phyloP scores from a whole-genome alignment of 805 yeast genomes.

The Candida golubevii region DNA sequence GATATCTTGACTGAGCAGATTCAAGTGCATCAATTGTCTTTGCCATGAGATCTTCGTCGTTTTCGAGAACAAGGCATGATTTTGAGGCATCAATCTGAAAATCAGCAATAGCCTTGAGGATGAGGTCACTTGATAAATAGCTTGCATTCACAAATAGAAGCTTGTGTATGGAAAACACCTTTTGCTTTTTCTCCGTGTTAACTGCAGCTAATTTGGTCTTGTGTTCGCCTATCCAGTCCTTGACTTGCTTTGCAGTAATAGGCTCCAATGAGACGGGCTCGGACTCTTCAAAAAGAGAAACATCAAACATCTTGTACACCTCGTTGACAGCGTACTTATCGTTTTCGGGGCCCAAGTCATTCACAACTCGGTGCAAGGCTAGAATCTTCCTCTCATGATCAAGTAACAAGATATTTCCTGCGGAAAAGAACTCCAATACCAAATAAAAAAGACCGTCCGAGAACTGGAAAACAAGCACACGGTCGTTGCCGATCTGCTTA shows the following conservation, averaged over 20 bases:
- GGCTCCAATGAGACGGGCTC: conserved; percentile 7
- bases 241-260: conserved; percentile 23
- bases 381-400: conserved; percentile 66
- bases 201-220: conserved; percentile 21
- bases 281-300: conserved; percentile 36
- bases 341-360: conserved; percentile 57
- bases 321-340: conserved; percentile 73
- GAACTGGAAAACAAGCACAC: conserved; percentile 80
- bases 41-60: conserved; percentile 25
- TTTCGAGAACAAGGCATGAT: conserved; percentile 27
- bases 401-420: conserved; percentile 81
- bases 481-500: conserved; percentile 71
- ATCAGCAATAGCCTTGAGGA: conserved; percentile 52
- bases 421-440: conserved; percentile 90
- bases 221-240: conserved; percentile 38
- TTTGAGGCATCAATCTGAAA: conserved; percentile 45
- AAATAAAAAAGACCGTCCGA: conserved; percentile 75
- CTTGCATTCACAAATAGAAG: conserved; percentile 64
- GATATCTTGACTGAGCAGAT: conserved; percentile 43
- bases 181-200: conserved; percentile 29
- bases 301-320: conserved; percentile 57
- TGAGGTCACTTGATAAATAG: conserved; percentile 72
- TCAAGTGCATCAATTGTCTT: conserved; percentile 40
- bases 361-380: conserved; percentile 73
- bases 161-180: conserved; percentile 62